These are phyloP conservation scores for Ogataea pignaliae DNA, from an alignment of 805 yeast genomes.

Conservation along the genomic window DNA sequence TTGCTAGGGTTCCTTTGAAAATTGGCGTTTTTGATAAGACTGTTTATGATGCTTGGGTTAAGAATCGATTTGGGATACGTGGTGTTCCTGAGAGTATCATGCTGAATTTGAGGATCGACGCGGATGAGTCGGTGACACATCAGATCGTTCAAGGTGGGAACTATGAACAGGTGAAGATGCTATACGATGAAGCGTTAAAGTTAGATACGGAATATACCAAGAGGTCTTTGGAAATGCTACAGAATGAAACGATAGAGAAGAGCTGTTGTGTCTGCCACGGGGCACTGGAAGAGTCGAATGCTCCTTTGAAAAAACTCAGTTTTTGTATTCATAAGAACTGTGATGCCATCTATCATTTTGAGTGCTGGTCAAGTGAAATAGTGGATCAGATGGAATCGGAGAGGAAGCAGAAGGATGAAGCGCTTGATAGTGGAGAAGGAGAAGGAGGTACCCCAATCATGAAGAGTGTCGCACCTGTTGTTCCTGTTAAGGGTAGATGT, in stretches of 20 bases:
- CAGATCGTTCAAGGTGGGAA: background rate
- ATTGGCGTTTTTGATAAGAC: constrained; percentile 41
- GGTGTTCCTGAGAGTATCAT: constrained; percentile 18
- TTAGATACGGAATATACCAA: constrained; percentile 16
- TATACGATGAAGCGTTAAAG: constrained; percentile 23
- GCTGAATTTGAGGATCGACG: constrained; percentile 9
- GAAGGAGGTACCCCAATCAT: no score
- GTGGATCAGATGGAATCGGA: constrained; percentile 2
- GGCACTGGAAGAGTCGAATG: constrained; percentile 12
- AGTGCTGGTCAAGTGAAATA: constrained; percentile 29
- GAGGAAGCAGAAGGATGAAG: background rate
- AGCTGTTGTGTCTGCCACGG: constrained; percentile 14
- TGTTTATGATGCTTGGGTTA: constrained; percentile 31
- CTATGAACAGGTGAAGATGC: background rate
- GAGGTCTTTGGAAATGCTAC: constrained; percentile 10
- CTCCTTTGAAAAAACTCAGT: constrained; percentile 8
- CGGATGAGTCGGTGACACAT: constrained; percentile 4
- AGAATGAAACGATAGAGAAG: constrained; percentile 2
- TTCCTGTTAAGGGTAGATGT: constrained; percentile 28
- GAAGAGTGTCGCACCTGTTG: constrained; percentile 10
- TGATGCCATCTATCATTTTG: constrained; percentile 29
- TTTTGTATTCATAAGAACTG: constrained; percentile 27
- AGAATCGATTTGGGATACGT: constrained; percentile 28
- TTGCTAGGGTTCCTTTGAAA: constrained; percentile 40
- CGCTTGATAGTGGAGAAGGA: background rate